Evolutionary conservation across 108 stramenopile species (phyloP).

Genomic region (Aurantiochytrium sp.): DNA sequence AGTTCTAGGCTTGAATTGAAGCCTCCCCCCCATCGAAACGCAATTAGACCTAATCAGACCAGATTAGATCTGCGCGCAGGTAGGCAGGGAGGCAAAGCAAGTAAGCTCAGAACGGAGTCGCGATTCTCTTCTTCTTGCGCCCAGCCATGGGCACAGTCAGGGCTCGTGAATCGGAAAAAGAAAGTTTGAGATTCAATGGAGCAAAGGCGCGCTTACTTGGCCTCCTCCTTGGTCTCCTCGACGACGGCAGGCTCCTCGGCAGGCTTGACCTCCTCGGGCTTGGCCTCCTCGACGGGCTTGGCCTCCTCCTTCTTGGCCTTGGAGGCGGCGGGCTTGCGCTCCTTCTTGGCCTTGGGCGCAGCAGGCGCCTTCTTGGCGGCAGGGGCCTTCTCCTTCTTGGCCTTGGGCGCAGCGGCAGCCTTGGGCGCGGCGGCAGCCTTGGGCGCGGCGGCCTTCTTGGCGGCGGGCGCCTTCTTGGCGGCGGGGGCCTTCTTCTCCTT

Average conservation of each 20-base stretch:
- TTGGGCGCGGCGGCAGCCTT: neutral
- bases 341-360: neutral
- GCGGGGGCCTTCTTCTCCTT: neutral
- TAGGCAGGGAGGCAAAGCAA: too few relatives aligned
- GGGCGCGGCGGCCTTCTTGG: neutral
- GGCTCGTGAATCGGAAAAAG: too few relatives aligned
- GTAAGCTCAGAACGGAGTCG: too few relatives aligned
- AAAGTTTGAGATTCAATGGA: neutral
- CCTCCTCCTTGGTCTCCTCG: neutral
- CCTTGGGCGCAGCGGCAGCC: neutral
- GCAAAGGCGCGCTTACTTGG: neutral
- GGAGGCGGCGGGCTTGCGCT: neutral
- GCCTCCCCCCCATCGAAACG: too few relatives aligned
- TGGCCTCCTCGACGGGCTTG: neutral
- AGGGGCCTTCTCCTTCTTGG: neutral
- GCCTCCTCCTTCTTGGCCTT: neutral
- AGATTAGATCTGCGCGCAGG: too few relatives aligned
- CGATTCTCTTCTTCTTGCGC: too few relatives aligned
- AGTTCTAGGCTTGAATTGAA: too few relatives aligned
- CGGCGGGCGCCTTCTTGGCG: too few relatives aligned
- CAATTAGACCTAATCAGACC: too few relatives aligned
- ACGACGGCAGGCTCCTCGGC: neutral
- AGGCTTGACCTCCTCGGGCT: too few relatives aligned
- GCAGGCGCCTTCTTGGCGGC: neutral
- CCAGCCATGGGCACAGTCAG: too few relatives aligned